Evolutionary conservation across 2,329 filamentous ascomycete species (phyloP), one percentile per base, ranked within the genome.

Genomic region (Fusarium sublunatum): DNA sequence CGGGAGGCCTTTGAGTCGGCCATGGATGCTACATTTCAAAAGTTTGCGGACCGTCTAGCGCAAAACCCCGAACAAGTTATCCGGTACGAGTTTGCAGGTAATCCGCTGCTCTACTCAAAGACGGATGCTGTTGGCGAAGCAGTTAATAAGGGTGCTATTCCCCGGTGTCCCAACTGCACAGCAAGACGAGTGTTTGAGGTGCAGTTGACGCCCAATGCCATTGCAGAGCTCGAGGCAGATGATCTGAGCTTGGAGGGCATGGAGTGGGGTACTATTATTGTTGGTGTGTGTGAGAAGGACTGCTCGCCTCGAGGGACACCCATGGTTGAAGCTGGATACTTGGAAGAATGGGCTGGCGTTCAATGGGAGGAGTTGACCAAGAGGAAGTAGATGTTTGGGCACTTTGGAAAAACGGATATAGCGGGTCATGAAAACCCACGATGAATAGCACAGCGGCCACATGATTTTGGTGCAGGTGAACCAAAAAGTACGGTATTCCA

Each of bases 311-410:
- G 76, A 6, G 84, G 85, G 1, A 82, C 87, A 7, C 76, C 77
- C 11, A 80, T 83, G 32, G 90, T 88, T 0, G 83, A 88, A 71
- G 85, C 88, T 1, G 91, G 89, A 2, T 98, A 96, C 77, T 72
- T 93, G 15, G 95, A 98, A 80, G 95, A 99, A 77, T 99, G 95
- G 94, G 88, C 86, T n/a, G 95, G 94, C 7, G 95, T 98, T 64
- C 95, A 99, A 77, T 99, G 94, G 95, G 95, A 99, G 78, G 93
- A 97, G 76, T 71, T 87, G 61, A 74, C 74, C 29, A 81, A 78
- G 71, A 61, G 66, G 25, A 74, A 77, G 47, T 75, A 65, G 66
- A 58, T 24, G 15, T 26, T 22, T 35, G 28, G 43, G 26, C 29
- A 40, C 11, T 12, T 44, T 26, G 7, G 42, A 11, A 39, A 25